Percentiles rank a stretch among this genome's conserved stretches.
Evolutionary conservation across 257 asterid species (phyloP).

Genomic region (Ballota nigra): DNA sequence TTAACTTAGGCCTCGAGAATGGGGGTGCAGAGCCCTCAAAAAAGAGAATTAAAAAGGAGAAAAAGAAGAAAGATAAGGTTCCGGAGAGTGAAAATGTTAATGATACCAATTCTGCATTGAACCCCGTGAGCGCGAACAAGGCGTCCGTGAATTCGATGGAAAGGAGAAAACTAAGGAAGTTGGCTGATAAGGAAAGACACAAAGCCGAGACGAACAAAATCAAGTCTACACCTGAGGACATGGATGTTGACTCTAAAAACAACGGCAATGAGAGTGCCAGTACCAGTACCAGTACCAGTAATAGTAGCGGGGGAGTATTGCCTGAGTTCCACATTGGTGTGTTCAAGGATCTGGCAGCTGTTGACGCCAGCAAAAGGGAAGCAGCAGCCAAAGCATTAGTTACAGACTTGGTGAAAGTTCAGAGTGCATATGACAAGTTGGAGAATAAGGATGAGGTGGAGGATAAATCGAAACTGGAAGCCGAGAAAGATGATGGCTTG

Average conservation of each 20-base stretch:
- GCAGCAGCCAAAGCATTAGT: constrained; percentile 68
- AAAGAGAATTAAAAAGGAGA: constrained; percentile 57
- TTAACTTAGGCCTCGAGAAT: constrained; percentile 23
- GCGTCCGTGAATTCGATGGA: constrained; percentile 62
- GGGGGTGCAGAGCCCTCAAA: constrained; percentile 38
- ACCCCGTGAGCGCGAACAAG: constrained; percentile 28
- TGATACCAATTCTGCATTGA: constrained; percentile 36
- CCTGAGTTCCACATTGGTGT: constrained; percentile 93
- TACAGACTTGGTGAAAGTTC: constrained; percentile 67
- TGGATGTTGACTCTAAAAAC: constrained; percentile 32
- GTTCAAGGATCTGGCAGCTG: constrained; percentile 70
- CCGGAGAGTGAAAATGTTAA: constrained; percentile 25
- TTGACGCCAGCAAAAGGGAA: constrained; percentile 60
- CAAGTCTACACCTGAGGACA: constrained; percentile 20
- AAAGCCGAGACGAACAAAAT: constrained; percentile 28
- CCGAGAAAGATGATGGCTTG: constrained; percentile 92
- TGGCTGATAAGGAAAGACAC: constrained; percentile 57
- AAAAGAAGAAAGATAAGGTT: constrained; percentile 36
- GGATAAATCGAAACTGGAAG: constrained; percentile 75
- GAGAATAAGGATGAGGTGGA: constrained; percentile 77
- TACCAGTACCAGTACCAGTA: constrained; percentile 33
- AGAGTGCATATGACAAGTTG: constrained; percentile 68
- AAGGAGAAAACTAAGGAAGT: constrained; percentile 56
- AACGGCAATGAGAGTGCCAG: constrained; percentile 33
- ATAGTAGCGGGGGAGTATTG: constrained; percentile 39